phyloP scores from a whole-genome alignment of 495 filamentous ascomycete species.

The Aspergillus biplanus region DNA sequence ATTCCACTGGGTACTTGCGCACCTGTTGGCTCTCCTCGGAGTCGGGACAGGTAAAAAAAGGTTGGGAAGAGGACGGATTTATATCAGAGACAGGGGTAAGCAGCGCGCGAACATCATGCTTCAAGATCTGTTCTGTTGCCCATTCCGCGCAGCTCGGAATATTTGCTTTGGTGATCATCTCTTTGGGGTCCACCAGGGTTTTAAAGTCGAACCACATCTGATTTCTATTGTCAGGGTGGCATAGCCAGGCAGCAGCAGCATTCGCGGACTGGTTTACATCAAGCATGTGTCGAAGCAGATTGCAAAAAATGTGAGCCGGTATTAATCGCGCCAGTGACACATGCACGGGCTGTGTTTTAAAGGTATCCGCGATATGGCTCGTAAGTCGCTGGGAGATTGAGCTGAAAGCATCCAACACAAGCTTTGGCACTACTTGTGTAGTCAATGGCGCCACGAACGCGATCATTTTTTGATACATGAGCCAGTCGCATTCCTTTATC shows the following conservation, averaged over 20 bases:
- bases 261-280: slow-evolving; percentile 87
- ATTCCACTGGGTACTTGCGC: slow-evolving; percentile 42
- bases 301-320: slow-evolving; percentile 87
- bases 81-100: slow-evolving; percentile 53
- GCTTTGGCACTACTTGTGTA: slow-evolving; percentile 83
- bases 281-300: slow-evolving; percentile 79
- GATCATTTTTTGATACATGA: slow-evolving; percentile 97
- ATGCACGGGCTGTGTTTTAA: slow-evolving; percentile 78
- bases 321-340: slow-evolving; percentile 82
- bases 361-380: slow-evolving; percentile 74
- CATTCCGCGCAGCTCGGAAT: slow-evolving; percentile 45
- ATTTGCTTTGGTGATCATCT: slow-evolving; percentile 49
- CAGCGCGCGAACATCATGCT: slow-evolving; percentile 72
- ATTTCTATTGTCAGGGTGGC: slow-evolving; percentile 51
- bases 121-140: slow-evolving; percentile 67
- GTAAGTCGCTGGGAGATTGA: slow-evolving; percentile 81
- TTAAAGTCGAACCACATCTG: slow-evolving; percentile 96
- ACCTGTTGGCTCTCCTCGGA: slow-evolving; percentile 38
- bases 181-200: slow-evolving; percentile 69
- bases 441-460: slow-evolving; percentile 82
- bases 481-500: slow-evolving; percentile 93
- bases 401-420: slow-evolving; percentile 79
- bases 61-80: slow-evolving; percentile 34
- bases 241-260: slow-evolving; percentile 52
- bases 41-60: slow-evolving; percentile 50